phyloP scores from a whole-genome alignment of 2,329 filamentous ascomycete species.

The Aspergillus versicolor region DNA sequence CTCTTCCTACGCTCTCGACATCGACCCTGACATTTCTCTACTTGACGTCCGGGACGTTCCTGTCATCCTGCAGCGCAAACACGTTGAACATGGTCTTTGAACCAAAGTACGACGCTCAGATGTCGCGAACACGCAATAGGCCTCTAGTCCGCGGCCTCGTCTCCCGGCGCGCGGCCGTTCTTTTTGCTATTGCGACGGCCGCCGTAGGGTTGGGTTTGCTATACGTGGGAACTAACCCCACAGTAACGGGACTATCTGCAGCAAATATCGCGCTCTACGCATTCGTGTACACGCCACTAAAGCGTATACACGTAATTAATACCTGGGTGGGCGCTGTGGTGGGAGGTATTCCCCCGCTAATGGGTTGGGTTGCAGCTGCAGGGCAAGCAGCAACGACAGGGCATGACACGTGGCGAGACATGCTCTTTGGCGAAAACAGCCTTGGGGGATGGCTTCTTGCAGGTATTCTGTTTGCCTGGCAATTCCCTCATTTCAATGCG shows the following conservation, averaged over 20 bases:
- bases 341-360: conserved; percentile 88
- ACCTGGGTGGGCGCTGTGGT: conserved; percentile 95
- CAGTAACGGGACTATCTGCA: conserved; percentile 79
- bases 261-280: conserved; percentile 88
- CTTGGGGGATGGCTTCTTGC: conserved; percentile 88
- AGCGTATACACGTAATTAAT: conserved; percentile 80
- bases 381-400: conserved; percentile 75
- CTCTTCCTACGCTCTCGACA: conserved; percentile 60
- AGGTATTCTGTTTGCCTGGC: conserved; percentile 85
- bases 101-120: conserved; percentile 81
- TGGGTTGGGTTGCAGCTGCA: conserved; percentile 96
- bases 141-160: conserved; percentile 83
- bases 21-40: conserved; percentile 90
- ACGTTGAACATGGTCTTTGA: conserved; percentile 98
- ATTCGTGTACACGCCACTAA: conserved; percentile 88
- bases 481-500: conserved; percentile 97
- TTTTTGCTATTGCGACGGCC: conserved; percentile 77
- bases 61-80: conserved; percentile 90
- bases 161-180: conserved; percentile 65
- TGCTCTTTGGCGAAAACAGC: conserved; percentile 68
- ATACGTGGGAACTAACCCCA: conserved; percentile 90
- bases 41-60: conserved; percentile 82
- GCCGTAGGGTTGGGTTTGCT: conserved; percentile 68
- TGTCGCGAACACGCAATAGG: conserved; percentile 88
- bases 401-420: conserved; percentile 72